Evolutionary conservation across 192 early-diverging fungal species (phyloP).

Genomic region (Backusella mclennaniae): DNA sequence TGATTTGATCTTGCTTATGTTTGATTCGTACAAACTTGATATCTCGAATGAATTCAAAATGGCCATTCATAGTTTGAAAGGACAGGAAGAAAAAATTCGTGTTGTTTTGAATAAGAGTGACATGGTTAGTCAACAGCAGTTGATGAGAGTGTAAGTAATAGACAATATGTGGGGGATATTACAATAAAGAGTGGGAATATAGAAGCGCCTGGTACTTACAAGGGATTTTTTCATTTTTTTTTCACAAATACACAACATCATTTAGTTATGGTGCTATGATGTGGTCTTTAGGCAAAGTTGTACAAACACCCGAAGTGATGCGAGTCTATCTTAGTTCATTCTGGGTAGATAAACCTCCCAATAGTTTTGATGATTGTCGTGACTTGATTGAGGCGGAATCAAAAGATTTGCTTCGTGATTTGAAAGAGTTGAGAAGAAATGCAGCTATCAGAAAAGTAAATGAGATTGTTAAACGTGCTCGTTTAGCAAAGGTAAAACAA

Average conservation of each 20-base stretch:
- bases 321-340: conserved; percentile 83
- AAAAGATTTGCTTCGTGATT: conserved; percentile 70
- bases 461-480: conserved; percentile 86
- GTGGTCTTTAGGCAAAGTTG: conserved; percentile 89
- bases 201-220: background rate
- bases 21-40: conserved; percentile 89
- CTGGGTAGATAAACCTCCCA: conserved; percentile 70
- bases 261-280: conserved; percentile 78
- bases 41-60: conserved; percentile 88
- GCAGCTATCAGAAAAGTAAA: conserved; percentile 84
- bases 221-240: background rate
- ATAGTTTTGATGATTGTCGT: conserved; percentile 68
- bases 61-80: conserved; percentile 72
- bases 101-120: conserved; percentile 90
- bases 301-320: conserved; percentile 86
- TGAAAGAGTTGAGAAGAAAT: conserved; percentile 74
- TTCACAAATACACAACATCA: background rate
- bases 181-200: background rate
- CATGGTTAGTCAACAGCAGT: conserved; percentile 81
- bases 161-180: background rate
- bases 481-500: conserved; percentile 59
- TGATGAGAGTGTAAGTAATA: conserved; percentile 75
- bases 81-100: conserved; percentile 85
- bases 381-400: conserved; percentile 73
- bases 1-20: conserved; percentile 81